These are phyloP conservation scores for Tagetes erecta DNA, from an alignment of 129 eudicot genomes.

Conservation along the genomic window DNA sequence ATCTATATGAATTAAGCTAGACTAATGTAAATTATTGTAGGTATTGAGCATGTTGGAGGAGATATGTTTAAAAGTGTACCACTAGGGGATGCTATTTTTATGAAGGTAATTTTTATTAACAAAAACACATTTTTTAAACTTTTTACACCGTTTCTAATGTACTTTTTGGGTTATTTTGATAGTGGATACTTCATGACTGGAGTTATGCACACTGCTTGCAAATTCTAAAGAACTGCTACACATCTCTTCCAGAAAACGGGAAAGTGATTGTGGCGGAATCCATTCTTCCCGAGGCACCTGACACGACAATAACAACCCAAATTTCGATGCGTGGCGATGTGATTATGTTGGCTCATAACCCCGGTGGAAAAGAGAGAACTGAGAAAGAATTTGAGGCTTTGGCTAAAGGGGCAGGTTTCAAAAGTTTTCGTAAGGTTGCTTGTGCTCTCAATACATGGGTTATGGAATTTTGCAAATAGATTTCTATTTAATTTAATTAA, in stretches of 20 bases:
- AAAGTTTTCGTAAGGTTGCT: constrained; percentile 42
- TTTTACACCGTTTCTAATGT: background rate
- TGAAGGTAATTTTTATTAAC: constrained; percentile 48
- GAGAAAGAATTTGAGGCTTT: constrained; percentile 62
- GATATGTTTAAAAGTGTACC: constrained; percentile 84
- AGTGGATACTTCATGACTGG: constrained; percentile 93
- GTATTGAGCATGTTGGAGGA: constrained; percentile 73
- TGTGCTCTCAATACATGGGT: constrained; percentile 68
- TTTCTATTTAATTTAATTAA: background rate
- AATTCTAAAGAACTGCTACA: constrained; percentile 59
- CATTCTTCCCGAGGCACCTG: constrained; percentile 68
- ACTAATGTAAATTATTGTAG: constrained; percentile 19
- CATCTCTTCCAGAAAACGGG: constrained; percentile 65
- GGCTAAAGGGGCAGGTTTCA: constrained; percentile 68
- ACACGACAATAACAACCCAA: constrained; percentile 43
- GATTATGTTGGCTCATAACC: constrained; percentile 74
- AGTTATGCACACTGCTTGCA: constrained; percentile 67
- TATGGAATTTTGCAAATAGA: constrained; percentile 60
- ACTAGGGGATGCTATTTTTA: constrained; percentile 74
- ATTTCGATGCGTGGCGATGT: constrained; percentile 60
- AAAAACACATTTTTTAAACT: background rate
- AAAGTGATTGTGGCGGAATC: constrained; percentile 70
- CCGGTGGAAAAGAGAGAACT: constrained; percentile 83
- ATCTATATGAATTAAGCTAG: background rate
- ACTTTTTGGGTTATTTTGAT: constrained; percentile 2